These are phyloP conservation scores for Venturia oleaginea DNA, from an alignment of 2,329 filamentous ascomycete species.

Conservation along the genomic window DNA sequence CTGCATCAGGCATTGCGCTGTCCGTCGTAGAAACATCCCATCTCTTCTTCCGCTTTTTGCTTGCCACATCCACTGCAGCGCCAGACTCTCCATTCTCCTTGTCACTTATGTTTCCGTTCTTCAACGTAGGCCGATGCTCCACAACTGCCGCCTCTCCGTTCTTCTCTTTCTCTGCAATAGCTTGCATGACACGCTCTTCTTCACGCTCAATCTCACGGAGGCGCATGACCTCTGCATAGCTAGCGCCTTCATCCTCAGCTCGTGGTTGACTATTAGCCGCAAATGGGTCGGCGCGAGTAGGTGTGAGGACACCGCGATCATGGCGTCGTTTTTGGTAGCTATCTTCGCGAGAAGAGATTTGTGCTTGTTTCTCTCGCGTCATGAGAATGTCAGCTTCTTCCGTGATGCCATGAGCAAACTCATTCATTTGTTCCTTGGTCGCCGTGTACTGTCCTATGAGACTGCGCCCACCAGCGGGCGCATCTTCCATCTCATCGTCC, in stretches of 20 bases:
- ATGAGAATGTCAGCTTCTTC: slow-evolving; percentile 88
- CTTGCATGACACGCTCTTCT: slow-evolving; percentile 73
- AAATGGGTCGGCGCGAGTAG: slow-evolving; percentile 78
- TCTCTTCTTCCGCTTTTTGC: slow-evolving; percentile 67
- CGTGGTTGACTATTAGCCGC: slow-evolving; percentile 63
- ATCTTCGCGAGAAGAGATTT: slow-evolving; percentile 87
- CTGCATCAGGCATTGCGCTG: slow-evolving; percentile 29
- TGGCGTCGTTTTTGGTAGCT: slow-evolving; percentile 97
- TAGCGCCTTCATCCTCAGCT: slow-evolving; percentile 58
- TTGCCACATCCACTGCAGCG: slow-evolving; percentile 51
- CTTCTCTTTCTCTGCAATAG: slow-evolving; percentile 68
- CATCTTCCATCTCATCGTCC: slow-evolving; percentile 67
- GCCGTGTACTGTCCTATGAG: slow-evolving; percentile 95
- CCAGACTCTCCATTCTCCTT: slow-evolving; percentile 67
- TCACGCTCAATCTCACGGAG: slow-evolving; percentile 84
- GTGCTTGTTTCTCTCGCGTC: slow-evolving; percentile 77
- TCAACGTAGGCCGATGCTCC: slow-evolving; percentile 65
- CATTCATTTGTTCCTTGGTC: slow-evolving; percentile 82
- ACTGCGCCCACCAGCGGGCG: slow-evolving; percentile 56
- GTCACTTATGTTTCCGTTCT: slow-evolving; percentile 49
- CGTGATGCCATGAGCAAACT: slow-evolving; percentile 81
- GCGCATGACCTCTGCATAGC: slow-evolving; percentile 86
- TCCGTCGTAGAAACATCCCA: slow-evolving; percentile 71
- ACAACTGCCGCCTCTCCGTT: slow-evolving; percentile 41
- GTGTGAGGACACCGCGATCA: slow-evolving; percentile 69